Base-by-base conservation (phyloP, 306 rosid species). In the Macrotyloma uniflorum region DNA sequence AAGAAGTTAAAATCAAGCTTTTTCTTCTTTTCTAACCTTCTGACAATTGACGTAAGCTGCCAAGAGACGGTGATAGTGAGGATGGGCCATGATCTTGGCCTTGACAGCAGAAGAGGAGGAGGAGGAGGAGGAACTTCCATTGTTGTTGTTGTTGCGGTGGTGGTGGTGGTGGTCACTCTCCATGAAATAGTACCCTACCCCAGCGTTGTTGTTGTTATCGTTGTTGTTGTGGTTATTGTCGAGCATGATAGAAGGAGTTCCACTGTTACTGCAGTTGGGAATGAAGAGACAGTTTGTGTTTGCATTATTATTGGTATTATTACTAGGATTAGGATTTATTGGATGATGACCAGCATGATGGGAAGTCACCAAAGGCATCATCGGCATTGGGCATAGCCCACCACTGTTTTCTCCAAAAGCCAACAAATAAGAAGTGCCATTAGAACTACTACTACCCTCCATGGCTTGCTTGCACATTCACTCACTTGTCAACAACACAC, bases 41-140 rank as follows among this genome's bases (percentile, higher is more conserved):
- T 93, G 99, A 74, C 99, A 95, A 63, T 85, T 95, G 91, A 90
- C 83, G 80, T 91, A 95, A 24, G 99, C 95, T 53, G 90, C 86
- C 67, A 95, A 73, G 77, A 95, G 98, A 24, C 98, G 97, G 43
- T 87, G 99, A 84, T 95, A 95, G 90, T 91, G 97, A 82, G 99
- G 98, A 89, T 95, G 99, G 38, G 93, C 93, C 96, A 93, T 91
- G 87, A 95, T 93, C 93, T 93, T 95, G 6, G 93, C 90, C 85
- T 91, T 95, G 26, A 88, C 77, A 43, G 87, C 57, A 32, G 91
- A 77, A 28, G 90, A 82, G 19, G 86, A 82, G 0, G 82, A 84
- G 12, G 88, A 81, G 5, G 80, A 82, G 28, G 85, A 80, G 42
- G n/a, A n/a, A n/a, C 83, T 69, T 77, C 87, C 82, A 61, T 75